These are phyloP conservation scores for Brassica carinata DNA, from an alignment of 345 rosid genomes.

Conservation along the genomic window DNA sequence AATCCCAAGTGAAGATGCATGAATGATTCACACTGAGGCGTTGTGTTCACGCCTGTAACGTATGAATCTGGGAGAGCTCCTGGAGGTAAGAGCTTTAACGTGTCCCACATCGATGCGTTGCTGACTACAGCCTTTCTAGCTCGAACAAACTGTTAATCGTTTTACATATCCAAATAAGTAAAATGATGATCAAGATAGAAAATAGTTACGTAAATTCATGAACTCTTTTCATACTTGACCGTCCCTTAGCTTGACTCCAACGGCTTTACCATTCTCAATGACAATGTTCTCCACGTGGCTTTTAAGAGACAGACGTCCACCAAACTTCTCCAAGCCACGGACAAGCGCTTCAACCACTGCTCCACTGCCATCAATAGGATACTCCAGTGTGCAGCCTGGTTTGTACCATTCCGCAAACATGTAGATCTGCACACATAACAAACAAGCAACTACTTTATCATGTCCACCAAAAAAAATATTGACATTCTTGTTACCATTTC, in stretches of 20 bases:
- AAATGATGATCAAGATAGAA: background rate
- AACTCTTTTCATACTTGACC: conserved; percentile 69
- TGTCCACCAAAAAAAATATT: background rate
- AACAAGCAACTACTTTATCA: background rate
- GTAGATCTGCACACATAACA: conserved; percentile 62
- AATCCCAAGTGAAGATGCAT: conserved; percentile 99
- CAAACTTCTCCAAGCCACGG: conserved; percentile 80
- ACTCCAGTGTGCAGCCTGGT: conserved; percentile 82
- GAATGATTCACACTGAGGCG: conserved; percentile 90
- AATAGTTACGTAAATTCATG: conserved; percentile 4
- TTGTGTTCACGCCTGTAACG: conserved; percentile 48
- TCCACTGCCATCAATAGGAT: conserved; percentile 85
- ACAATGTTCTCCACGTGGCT: conserved; percentile 83
- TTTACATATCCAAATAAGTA: background rate
- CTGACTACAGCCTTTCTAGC: conserved; percentile 91
- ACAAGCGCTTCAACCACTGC: conserved; percentile 84
- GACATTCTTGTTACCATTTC: conserved; percentile 70
- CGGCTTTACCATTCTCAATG: conserved; percentile 73
- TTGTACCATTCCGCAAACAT: conserved; percentile 99
- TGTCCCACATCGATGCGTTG: conserved; percentile 97
- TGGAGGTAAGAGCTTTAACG: conserved; percentile 64
- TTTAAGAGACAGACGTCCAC: conserved; percentile 67
- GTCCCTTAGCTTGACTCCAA: conserved; percentile 75
- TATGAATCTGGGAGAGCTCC: conserved; percentile 68
- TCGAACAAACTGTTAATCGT: conserved; percentile 62